Conservation (phyloP, 805 yeast genomes). For the Maudiozyma serrabonitensis region DNA sequence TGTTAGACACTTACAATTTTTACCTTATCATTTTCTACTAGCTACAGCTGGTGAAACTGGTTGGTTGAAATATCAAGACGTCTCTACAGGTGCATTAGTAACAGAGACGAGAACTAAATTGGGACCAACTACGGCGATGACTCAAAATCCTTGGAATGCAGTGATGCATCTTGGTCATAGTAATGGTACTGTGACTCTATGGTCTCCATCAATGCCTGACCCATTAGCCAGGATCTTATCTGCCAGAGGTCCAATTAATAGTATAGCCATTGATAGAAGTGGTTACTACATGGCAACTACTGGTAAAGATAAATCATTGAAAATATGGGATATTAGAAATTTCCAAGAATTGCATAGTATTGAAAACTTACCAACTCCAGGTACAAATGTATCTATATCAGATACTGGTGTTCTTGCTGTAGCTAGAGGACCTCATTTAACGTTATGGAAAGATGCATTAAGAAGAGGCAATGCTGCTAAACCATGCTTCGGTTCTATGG, state of each 20-base stretch:
- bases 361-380: conserved; percentile 72
- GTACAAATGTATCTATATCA: conserved; percentile 66
- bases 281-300: conserved; percentile 92
- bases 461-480: conserved; percentile 34
- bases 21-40: conserved; percentile 85
- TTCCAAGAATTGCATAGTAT: conserved; percentile 59
- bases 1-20: conserved; percentile 68
- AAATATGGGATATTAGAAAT: conserved; percentile 89
- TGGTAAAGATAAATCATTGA: conserved; percentile 75
- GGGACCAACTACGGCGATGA: conserved; percentile 84
- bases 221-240: conserved; percentile 78
- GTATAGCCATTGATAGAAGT: conserved; percentile 78
- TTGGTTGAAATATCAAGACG: conserved; percentile 84
- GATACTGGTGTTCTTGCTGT: conserved; percentile 81
- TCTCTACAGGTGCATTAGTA: conserved; percentile 81
- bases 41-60: conserved; percentile 88
- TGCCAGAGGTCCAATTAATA: conserved; percentile 79
- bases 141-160: conserved; percentile 93
- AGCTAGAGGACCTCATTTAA: conserved; percentile 94
- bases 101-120: conserved; percentile 76
- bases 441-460: conserved; percentile 84
- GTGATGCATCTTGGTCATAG: conserved; percentile 88
- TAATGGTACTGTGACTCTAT: conserved; percentile 83
- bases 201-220: conserved; percentile 85
- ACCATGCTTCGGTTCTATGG: conserved; percentile 39